Conservation (phyloP, 202 grass and related monocot species). For the Setaria italica region DNA sequence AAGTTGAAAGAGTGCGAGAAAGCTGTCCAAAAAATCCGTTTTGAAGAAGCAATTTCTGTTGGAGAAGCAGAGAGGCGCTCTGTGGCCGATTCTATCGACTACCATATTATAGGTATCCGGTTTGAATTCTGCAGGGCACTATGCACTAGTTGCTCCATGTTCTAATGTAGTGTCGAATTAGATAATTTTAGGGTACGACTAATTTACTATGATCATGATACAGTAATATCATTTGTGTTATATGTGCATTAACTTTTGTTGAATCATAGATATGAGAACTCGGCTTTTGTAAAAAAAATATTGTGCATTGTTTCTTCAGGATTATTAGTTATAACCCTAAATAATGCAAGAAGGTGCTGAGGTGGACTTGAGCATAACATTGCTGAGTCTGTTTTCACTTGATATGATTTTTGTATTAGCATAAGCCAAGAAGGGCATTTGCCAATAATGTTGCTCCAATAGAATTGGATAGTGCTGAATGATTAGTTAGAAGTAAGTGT, state of each 20-base stretch:
- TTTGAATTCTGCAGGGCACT: slow-evolving; percentile 20
- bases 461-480: slow-evolving; percentile 13
- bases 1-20: slow-evolving; percentile 97
- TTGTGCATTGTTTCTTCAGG: background rate
- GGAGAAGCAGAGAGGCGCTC: slow-evolving; percentile 51
- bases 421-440: background rate
- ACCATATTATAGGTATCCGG: slow-evolving; percentile 65
- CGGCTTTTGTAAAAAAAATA: background rate
- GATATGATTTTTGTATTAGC: background rate
- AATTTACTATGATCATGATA: background rate
- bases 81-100: slow-evolving; percentile 78
- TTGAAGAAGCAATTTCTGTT: slow-evolving; percentile 90
- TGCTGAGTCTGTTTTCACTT: background rate
- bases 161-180: background rate
- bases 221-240: background rate
- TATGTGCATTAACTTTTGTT: background rate
- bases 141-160: background rate
- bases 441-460: background rate
- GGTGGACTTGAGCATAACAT: background rate
- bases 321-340: background rate
- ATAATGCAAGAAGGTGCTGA: background rate
- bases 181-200: background rate
- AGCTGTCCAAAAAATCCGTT: slow-evolving; percentile 88
- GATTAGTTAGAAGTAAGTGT: background rate
- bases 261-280: background rate